Base-by-base conservation (phyloP, 768 basidiomycete species). In the Boletus sp. region DNA sequence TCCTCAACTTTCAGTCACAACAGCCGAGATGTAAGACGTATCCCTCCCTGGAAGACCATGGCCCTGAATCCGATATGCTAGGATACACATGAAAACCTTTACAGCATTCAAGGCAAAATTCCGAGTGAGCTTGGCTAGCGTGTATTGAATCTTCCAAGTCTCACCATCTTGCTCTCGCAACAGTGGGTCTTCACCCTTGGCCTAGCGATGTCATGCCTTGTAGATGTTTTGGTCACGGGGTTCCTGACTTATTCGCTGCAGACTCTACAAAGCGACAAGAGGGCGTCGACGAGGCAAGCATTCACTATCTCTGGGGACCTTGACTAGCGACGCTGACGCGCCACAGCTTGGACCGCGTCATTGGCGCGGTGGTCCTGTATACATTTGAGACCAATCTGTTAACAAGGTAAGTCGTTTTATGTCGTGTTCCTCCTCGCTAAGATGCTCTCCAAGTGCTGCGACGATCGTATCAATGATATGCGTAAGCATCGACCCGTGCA, bases 121-220 rank as follows among this genome's bases (percentile, higher is more conserved):
- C 13, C 53, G 64, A 54, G 63, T 65, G 40, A 46, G 60, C 15
- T 44, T 29, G 2, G 7, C 19, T 14, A 11, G 2, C 9, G 15
- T 34, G 10, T 14, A 33, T 37, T 2, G 21, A 14, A 50, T 39
- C 7, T 29, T 47, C 38, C 5, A 6, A 4, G 25, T 55, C 50
- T 55, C 35, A 57, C 25, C 46, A 23, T 49, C 19, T 37, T 37
- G 27, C 19, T 45, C 43, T 15, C 29, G 35, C 15, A 51, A 37
- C 51, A 82, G 79, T 78, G 77, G 74, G 64, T 78, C 14, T 82
- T 83, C 52, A 82, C 81, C 3, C 68, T 74, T 1, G 82, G 81
- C 9, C 70, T 83, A 4, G 69, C 77, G 0, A 66, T 82, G 13
- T 82, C 81, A 4, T 77, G 76, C 5, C 63, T 72, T 7, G 66